phyloP scores from a whole-genome alignment of 2,329 filamentous ascomycete genomes.

The Apiospora kogelbergensis region DNA sequence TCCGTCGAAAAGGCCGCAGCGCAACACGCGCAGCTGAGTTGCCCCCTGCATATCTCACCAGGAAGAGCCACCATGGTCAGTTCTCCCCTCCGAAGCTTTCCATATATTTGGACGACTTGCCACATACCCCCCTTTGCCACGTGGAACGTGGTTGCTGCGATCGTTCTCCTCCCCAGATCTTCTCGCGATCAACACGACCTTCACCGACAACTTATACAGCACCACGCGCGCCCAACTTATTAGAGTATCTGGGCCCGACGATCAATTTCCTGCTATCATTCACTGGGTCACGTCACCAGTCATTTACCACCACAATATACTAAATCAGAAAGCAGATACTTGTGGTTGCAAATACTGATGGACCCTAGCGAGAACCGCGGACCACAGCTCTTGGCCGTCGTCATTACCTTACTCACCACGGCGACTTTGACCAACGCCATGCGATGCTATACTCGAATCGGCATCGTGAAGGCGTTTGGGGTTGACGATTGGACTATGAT shows the following conservation, averaged over 20 bases:
- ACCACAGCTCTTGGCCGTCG: conserved; percentile 25
- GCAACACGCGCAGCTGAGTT: not conserved
- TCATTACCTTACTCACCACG: conserved; percentile 34
- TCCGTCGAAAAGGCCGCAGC: not conserved
- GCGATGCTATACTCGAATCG: conserved; percentile 43
- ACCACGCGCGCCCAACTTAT: not conserved
- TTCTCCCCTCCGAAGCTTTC: not conserved
- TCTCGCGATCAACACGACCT: not conserved
- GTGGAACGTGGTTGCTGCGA: not conserved
- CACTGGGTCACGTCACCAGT: not conserved
- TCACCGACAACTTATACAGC: not conserved
- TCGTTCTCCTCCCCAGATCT: not conserved
- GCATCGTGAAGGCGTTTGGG: conserved; percentile 38
- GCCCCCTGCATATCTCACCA: not conserved
- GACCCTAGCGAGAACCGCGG: conserved; percentile 10
- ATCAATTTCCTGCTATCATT: not conserved
- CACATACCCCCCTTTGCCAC: not conserved
- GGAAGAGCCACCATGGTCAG: not conserved
- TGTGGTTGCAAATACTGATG: not conserved
- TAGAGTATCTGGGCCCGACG: not conserved
- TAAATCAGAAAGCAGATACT: too few species aligned
- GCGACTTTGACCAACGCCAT: conserved; percentile 44
- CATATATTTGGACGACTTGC: not conserved
- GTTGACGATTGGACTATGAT: conserved; percentile 29
- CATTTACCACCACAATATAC: too few species aligned